A percentile compares a stretch with the other conserved stretches of the same genome.
phyloP scores from a whole-genome alignment of 1,139 yeast genomes.

The Yamadazyma buinensis region DNA sequence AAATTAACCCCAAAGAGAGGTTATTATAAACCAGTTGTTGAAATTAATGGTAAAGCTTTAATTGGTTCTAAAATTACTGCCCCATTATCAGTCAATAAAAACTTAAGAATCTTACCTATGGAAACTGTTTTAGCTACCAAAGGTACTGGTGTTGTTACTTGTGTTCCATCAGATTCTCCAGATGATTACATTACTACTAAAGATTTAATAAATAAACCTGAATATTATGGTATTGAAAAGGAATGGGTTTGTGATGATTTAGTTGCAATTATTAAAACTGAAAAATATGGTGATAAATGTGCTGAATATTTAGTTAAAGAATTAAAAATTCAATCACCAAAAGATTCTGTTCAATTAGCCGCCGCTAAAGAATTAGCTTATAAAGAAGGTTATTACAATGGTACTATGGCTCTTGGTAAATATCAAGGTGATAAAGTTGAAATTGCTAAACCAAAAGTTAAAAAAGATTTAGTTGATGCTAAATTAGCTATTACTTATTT shows the following conservation, averaged over 20 bases:
- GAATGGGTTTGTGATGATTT: constrained; percentile 84
- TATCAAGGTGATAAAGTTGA: constrained; percentile 90
- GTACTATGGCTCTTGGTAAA: constrained; percentile 74
- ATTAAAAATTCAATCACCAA: constrained; percentile 90
- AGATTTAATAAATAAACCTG: constrained; percentile 87
- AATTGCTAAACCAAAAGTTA: constrained; percentile 83
- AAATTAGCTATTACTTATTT: constrained; percentile 86
- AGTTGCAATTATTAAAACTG: constrained; percentile 72
- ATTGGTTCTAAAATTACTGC: constrained; percentile 87
- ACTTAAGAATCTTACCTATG: constrained; percentile 91
- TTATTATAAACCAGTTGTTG: constrained; percentile 55
- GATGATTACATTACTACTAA: constrained; percentile 88
- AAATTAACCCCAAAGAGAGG: constrained; percentile 90
- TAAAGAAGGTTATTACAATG: constrained; percentile 95
- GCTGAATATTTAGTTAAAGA: constrained; percentile 85
- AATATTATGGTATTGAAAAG: constrained; percentile 77
- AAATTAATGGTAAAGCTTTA: constrained; percentile 66
- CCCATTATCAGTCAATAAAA: constrained; percentile 69
- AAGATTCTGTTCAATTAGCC: constrained; percentile 82
- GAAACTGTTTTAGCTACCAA: constrained; percentile 91
- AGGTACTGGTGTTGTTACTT: constrained; percentile 99
- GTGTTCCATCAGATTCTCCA: constrained; percentile 98
- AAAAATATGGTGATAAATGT: constrained; percentile 82
- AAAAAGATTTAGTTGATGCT: constrained; percentile 70
- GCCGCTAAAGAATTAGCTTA: constrained; percentile 92